These are phyloP conservation scores for Arthrobotrys sinensis DNA, from an alignment of 2,329 filamentous ascomycete species.

Conservation along the genomic window DNA sequence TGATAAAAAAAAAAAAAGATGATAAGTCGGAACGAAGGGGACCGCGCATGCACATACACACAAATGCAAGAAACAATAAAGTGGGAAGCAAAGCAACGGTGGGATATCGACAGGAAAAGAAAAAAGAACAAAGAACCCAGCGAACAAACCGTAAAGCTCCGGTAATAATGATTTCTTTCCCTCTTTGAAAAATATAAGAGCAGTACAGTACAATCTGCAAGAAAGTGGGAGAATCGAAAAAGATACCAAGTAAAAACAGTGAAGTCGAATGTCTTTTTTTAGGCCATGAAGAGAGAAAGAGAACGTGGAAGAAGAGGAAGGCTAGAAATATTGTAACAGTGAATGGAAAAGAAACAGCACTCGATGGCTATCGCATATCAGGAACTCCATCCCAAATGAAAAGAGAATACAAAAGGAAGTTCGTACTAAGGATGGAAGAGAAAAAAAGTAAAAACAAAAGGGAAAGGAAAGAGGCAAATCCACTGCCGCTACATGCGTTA, in stretches of 20 bases:
- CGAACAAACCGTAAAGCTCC: conserved; percentile 39
- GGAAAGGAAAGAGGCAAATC: conserved; percentile 53
- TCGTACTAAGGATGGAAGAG: conserved; percentile 60
- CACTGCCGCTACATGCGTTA: conserved; percentile 62
- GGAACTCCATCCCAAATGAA: conserved; percentile 62
- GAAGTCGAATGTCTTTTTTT: conserved; percentile 16
- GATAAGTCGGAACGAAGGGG: background rate
- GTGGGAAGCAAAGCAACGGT: conserved; percentile 65
- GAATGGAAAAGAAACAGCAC: conserved; percentile 57
- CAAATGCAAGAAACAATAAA: conserved; percentile 32
- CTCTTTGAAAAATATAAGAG: conserved; percentile 32
- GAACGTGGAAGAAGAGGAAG: background rate
- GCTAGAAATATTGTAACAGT: conserved; percentile 58
- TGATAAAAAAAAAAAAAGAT: conserved; percentile 10
- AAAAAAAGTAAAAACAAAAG: conserved; percentile 62
- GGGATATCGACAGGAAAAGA: conserved; percentile 21
- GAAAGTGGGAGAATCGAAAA: background rate
- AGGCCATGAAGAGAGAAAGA: conserved; percentile 14
- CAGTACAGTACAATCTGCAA: conserved; percentile 19
- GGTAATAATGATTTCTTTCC: conserved; percentile 56
- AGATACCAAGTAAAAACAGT: conserved; percentile 6
- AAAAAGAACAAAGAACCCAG: conserved; percentile 22
- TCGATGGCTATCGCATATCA: conserved; percentile 64
- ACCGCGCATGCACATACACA: conserved; percentile 17
- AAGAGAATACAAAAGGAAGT: conserved; percentile 62